Evolutionary conservation across 2,329 filamentous ascomycete species (phyloP).

Genomic region (Thelonectria olida): DNA sequence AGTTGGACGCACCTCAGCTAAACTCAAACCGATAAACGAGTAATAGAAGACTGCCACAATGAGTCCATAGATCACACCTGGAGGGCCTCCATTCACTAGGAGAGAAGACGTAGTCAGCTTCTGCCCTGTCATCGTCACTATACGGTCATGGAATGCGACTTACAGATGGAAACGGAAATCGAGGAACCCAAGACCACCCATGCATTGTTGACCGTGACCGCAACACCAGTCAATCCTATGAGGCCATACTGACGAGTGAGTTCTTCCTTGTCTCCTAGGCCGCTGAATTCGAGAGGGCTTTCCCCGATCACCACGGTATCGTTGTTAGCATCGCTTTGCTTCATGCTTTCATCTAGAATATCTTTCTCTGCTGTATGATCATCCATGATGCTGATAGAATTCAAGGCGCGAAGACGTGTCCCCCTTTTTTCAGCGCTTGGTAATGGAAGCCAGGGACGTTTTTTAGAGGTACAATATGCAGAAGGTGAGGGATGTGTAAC

Average conservation of each 20-base stretch:
- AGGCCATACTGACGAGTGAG: conserved; percentile 37
- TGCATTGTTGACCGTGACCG: conserved; percentile 39
- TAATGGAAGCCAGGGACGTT: not conserved
- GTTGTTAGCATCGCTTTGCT: conserved; percentile 16
- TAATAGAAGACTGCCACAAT: conserved; percentile 36
- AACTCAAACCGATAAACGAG: conserved; percentile 33
- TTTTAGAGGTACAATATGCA: not conserved
- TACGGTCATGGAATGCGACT: not conserved
- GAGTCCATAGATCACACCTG: conserved; percentile 37
- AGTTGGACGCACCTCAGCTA: conserved; percentile 29
- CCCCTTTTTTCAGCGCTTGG: not conserved
- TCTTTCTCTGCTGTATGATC: conserved; percentile 19
- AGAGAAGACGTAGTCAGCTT: not conserved
- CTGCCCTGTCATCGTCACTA: not conserved
- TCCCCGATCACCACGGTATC: conserved; percentile 25
- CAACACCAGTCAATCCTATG: conserved; percentile 35
- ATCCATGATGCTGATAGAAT: not conserved
- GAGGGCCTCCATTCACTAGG: conserved; percentile 36
- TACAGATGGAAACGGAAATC: conserved; percentile 36
- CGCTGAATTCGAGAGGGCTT: conserved; percentile 21
- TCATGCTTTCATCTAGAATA: conserved; percentile 1
- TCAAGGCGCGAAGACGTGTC: not conserved
- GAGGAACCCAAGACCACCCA: conserved; percentile 39
- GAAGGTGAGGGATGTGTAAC: not conserved
- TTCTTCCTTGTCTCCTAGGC: conserved; percentile 34